Evolutionary conservation across 1,139 yeast species (phyloP), one percentile per base, ranked within the genome.

Genomic region (Hansenula lynferdii): DNA sequence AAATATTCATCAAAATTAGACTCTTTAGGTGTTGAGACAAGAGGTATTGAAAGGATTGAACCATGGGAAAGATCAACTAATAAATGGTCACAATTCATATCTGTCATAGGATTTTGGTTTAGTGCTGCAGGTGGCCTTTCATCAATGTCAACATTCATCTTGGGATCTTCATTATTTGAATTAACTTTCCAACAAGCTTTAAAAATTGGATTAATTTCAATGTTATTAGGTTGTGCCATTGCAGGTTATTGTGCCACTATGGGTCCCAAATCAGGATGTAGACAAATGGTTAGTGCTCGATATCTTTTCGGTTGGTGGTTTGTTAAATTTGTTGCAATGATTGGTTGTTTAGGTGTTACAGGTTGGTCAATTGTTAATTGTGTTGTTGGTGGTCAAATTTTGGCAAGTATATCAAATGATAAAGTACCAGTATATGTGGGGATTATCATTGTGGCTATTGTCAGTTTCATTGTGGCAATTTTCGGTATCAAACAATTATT

Each of bases 281-380:
- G 96, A 50, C 95, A 85, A 57, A 84, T 86, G 89, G 90, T 85
- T 8, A 72, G 86, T 17, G 83, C 90, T 0, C 69, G 95, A 43
- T 85, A 74, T 53, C 64, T 85, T 35, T 85, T 85, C 57, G 95
- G 96, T 1, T 81, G 89, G 78, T 84, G 84, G 82, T 75, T 80
- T 46, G 89, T 86, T 29, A 81, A 83, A 56, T 63, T 84, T 40
- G 82, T 85, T 34, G 79, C 86, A 3, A 57, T 86, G 32, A 74
- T 82, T 28, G 73, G 85, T 33, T 76, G 84, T 41, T 60, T 84
- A 38, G 92, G 95, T 35, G 81, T 82, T n/a, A 61, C 84, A 51
- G 95, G 95, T 18, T 86, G 95, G 95, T 76, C 90, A 15, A 80
- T 86, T 30, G 89, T 86, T 18, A 85, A 85, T 56, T 75, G 85